Percentiles rank a stretch among this genome's conserved stretches.
These are phyloP conservation scores for Trichoderma sp. DNA, from an alignment of 2,329 filamentous ascomycete species.

Conservation along the genomic window DNA sequence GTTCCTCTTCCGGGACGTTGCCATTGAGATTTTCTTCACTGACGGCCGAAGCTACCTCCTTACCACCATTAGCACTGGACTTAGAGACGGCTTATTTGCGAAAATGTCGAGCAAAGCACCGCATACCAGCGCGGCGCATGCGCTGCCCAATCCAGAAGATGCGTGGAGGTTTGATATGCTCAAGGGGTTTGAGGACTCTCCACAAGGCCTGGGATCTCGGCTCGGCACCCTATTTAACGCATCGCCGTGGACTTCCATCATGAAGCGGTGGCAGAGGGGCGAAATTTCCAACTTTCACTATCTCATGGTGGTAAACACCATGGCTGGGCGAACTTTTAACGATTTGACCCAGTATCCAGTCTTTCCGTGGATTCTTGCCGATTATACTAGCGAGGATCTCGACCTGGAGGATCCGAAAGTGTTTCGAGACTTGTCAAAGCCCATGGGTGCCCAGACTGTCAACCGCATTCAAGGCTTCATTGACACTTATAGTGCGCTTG, in stretches of 20 bases:
- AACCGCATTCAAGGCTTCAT: constrained; percentile 75
- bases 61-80: constrained; percentile 71
- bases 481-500: constrained; percentile 81
- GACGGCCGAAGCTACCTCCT: constrained; percentile 94
- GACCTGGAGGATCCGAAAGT: constrained; percentile 80
- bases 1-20: constrained; percentile 92
- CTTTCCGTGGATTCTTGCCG: constrained; percentile 94
- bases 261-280: constrained; percentile 85
- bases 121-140: constrained; percentile 68
- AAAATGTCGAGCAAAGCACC: constrained; percentile 77
- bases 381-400: constrained; percentile 91
- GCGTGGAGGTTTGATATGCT: constrained; percentile 88
- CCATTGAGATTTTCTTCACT: constrained; percentile 95
- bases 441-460: constrained; percentile 87
- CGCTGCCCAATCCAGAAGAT: constrained; percentile 76
- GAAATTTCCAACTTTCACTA: constrained; percentile 99
- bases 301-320: constrained; percentile 96
- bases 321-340: constrained; percentile 96
- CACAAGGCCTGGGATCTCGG: constrained; percentile 72
- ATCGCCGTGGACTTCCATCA: constrained; percentile 76
- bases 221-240: constrained; percentile 91
- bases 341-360: constrained; percentile 97
- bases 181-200: constrained; percentile 60
- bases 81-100: constrained; percentile 76
- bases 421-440: constrained; percentile 89